A percentile compares a stretch with the other conserved stretches of the same genome.
These are phyloP conservation scores for Dittrichia graveolens DNA, from an alignment of 129 eudicot genomes.

Conservation along the genomic window DNA sequence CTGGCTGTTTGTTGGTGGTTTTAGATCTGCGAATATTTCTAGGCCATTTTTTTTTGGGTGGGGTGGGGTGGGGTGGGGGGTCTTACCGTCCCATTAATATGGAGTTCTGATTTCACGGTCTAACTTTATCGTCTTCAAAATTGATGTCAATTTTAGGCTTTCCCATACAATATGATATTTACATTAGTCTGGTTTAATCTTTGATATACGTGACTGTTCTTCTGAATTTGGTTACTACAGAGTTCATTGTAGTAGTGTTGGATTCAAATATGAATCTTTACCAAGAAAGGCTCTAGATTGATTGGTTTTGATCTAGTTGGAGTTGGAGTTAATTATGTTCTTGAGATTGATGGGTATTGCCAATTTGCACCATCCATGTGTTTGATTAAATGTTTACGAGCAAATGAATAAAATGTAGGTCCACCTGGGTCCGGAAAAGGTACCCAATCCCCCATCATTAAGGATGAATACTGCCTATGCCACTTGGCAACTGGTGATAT, in stretches of 20 bases:
- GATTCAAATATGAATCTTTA: constrained; percentile 7
- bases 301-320: not conserved
- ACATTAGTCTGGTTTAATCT: not conserved
- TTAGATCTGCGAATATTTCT: not conserved
- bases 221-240: not conserved
- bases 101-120: not conserved
- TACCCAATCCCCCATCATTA: constrained; percentile 85
- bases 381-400: constrained; percentile 10
- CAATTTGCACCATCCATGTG: constrained; percentile 8
- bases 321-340: not conserved
- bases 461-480: constrained; percentile 91
- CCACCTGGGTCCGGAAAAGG: constrained; percentile 99
- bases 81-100: not conserved
- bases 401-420: constrained; percentile 50
- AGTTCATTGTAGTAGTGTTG: not conserved
- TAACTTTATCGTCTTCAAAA: not conserved
- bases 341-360: constrained; percentile 12
- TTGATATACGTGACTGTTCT: no score
- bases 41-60: no score
- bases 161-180: not conserved
- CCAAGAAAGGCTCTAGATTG: not conserved
- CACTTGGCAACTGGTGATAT: constrained; percentile 97
- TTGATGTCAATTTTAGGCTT: constrained; percentile 8
- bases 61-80: no score
- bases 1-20: not conserved